Conservation (phyloP, 257 asterid genomes). For the Scutellaria baicalensis region DNA sequence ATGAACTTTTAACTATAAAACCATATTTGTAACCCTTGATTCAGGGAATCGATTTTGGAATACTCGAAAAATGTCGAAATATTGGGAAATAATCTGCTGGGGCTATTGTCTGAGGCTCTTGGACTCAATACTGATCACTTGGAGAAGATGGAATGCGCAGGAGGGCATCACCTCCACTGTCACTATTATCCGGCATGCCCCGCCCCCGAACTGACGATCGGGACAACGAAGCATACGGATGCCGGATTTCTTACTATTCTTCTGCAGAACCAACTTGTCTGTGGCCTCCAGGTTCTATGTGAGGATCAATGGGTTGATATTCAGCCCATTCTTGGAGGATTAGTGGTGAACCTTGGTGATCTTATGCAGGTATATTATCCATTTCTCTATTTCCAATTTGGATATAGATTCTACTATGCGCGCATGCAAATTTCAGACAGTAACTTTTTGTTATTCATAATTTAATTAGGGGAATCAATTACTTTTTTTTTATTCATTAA, state of each 20-base stretch:
- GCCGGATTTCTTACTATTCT: slow-evolving; percentile 34
- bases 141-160: slow-evolving; percentile 23
- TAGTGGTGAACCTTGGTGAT: slow-evolving; percentile 33
- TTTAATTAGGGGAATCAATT: too few species aligned
- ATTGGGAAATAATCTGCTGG: slow-evolving; percentile 11
- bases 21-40: too few species aligned
- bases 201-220: slow-evolving; percentile 28
- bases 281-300: slow-evolving; percentile 24
- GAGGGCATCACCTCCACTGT: slow-evolving; percentile 22
- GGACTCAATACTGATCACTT: slow-evolving; percentile 22
- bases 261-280: slow-evolving; percentile 20
- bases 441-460: too few species aligned
- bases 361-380: slow-evolving; percentile 28
- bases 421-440: too few species aligned
- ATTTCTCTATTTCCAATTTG: neutral
- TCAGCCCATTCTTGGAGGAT: slow-evolving; percentile 22
- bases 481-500: too few species aligned
- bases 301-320: slow-evolving; percentile 28
- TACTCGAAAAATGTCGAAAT: slow-evolving; percentile 21
- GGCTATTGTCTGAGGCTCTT: slow-evolving; percentile 18
- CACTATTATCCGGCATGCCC: slow-evolving; percentile 41
- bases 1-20: too few species aligned
- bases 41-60: slow-evolving; percentile 16
- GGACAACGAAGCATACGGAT: slow-evolving; percentile 26
- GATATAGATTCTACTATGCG: neutral